These are phyloP conservation scores for Coemansia sp. DNA, from an alignment of 192 early-diverging fungal species.

Conservation along the genomic window DNA sequence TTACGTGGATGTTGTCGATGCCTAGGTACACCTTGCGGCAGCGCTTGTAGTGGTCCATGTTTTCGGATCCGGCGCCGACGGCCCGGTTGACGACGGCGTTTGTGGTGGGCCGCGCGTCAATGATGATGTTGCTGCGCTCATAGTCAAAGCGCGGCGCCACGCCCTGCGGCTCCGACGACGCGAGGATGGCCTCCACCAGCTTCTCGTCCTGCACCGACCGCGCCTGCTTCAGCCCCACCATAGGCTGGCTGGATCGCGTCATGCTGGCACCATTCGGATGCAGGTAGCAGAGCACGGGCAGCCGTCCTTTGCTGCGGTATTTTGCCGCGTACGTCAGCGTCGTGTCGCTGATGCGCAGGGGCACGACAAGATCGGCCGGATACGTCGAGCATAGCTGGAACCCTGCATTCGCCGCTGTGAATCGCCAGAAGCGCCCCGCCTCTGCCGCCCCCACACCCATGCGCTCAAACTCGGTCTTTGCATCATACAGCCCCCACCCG, in stretches of 20 bases:
- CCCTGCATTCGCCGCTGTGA: constrained; percentile 68
- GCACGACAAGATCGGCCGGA: constrained; percentile 77
- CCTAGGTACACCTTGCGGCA: constrained; percentile 85
- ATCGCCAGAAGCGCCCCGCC: constrained; percentile 65
- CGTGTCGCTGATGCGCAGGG: constrained; percentile 83
- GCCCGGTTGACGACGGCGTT: constrained; percentile 93
- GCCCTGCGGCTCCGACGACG: constrained; percentile 50
- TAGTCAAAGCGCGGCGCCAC: constrained; percentile 48
- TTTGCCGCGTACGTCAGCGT: constrained; percentile 82
- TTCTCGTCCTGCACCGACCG: constrained; percentile 97
- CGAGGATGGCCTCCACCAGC: constrained; percentile 87
- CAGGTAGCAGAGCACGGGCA: constrained; percentile 87
- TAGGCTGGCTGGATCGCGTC: constrained; percentile 90
- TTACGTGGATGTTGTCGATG: constrained; percentile 98
- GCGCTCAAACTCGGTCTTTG: constrained; percentile 71
- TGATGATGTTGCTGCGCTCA: constrained; percentile 76
- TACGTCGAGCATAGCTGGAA: constrained; percentile 91
- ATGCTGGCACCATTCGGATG: constrained; percentile 86
- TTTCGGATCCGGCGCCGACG: constrained; percentile 92
- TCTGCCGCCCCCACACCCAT: constrained; percentile 65
- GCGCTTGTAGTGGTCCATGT: constrained; percentile 86
- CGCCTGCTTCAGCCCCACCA: constrained; percentile 93
- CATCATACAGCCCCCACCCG: constrained; percentile 76
- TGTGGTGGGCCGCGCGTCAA: constrained; percentile 92
- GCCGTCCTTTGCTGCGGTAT: constrained; percentile 85